A percentile compares a stretch with the other conserved stretches of the same genome.
These are phyloP conservation scores for Paxillus involutus DNA, from an alignment of 768 basidiomycete species.

Conservation along the genomic window DNA sequence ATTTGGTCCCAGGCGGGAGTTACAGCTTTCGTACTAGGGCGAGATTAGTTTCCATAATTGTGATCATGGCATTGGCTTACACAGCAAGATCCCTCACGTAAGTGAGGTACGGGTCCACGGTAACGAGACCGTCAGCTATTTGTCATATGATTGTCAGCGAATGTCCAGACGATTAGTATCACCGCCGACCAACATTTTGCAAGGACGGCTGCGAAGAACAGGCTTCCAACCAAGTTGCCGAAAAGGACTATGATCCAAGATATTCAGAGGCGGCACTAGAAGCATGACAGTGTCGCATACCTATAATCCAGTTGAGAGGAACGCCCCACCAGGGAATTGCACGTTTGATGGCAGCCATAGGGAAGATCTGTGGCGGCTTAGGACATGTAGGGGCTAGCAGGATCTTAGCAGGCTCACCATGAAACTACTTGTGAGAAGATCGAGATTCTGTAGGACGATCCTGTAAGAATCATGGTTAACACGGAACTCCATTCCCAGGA, in stretches of 20 bases:
- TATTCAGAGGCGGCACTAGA: not conserved
- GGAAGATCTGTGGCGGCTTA: slow-evolving; percentile 50
- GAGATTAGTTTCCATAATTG: not conserved
- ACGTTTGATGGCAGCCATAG: slow-evolving; percentile 64
- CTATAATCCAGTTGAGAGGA: slow-evolving; percentile 67
- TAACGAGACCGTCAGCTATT: slow-evolving; percentile 60
- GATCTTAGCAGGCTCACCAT: slow-evolving; percentile 44
- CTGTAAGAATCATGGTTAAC: slow-evolving; percentile 32
- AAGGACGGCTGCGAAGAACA: slow-evolving; percentile 69
- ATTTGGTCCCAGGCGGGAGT: slow-evolving; percentile 73
- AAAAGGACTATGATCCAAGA: slow-evolving; percentile 53
- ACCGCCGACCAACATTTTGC: slow-evolving; percentile 51
- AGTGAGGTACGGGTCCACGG: slow-evolving; percentile 53
- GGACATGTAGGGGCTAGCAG: not conserved
- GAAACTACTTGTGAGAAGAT: slow-evolving; percentile 76
- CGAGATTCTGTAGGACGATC: slow-evolving; percentile 71
- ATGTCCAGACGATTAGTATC: not conserved
- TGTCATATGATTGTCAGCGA: not conserved
- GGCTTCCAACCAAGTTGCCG: slow-evolving; percentile 66
- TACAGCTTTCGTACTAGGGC: slow-evolving; percentile 54
- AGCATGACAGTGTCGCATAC: slow-evolving; percentile 32
- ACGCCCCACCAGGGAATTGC: slow-evolving; percentile 71
- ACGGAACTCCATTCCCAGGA: not conserved
- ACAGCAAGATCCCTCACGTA: slow-evolving; percentile 56
- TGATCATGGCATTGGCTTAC: slow-evolving; percentile 38